Percentiles rank a stretch among this genome's conserved stretches.
phyloP scores from a whole-genome alignment of 352 stramenopile genomes.

The Phytopythium vexans region DNA sequence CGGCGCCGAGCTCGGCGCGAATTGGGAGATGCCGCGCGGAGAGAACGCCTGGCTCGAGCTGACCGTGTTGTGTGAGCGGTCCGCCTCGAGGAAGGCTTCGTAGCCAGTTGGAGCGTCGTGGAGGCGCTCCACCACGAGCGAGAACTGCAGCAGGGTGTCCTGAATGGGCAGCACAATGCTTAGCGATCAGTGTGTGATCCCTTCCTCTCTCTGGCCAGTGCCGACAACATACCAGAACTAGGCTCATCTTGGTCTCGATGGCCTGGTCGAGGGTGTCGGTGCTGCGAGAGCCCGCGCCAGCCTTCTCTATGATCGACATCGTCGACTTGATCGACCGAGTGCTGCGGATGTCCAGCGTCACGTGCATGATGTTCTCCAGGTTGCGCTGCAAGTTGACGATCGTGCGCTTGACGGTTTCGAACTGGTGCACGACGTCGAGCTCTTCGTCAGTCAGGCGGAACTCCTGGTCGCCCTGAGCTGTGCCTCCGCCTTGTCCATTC shows the following conservation, averaged over 20 bases:
- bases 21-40: slow-evolving; percentile 7
- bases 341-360: slow-evolving; percentile 27
- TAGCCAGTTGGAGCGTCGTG: slow-evolving; percentile 47
- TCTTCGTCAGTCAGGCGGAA: slow-evolving; percentile 50
- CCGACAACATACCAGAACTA: slow-evolving; percentile 42
- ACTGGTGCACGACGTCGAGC: slow-evolving; percentile 36
- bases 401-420: slow-evolving; percentile 44
- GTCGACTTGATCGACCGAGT: slow-evolving; percentile 3
- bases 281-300: slow-evolving; percentile 10
- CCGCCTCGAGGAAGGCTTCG: slow-evolving; percentile 27
- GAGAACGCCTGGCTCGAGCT: slow-evolving; percentile 4
- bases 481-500: neutral
- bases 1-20: too few relatives aligned
- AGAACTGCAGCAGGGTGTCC: slow-evolving; percentile 63
- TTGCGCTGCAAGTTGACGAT: slow-evolving; percentile 50
- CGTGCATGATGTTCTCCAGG: slow-evolving; percentile 36
- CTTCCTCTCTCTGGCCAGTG: neutral
- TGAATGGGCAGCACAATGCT: slow-evolving; percentile 10
- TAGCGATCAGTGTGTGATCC: neutral
- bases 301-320: slow-evolving; percentile 2
- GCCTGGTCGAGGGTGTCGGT: slow-evolving; percentile 34
- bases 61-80: slow-evolving; percentile 14
- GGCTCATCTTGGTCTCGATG: slow-evolving; percentile 51
- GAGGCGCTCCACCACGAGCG: slow-evolving; percentile 45
- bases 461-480: slow-evolving; percentile 3